These are phyloP conservation scores for Aspergillus uvarum DNA, from an alignment of 2,329 filamentous ascomycete species.

Conservation along the genomic window DNA sequence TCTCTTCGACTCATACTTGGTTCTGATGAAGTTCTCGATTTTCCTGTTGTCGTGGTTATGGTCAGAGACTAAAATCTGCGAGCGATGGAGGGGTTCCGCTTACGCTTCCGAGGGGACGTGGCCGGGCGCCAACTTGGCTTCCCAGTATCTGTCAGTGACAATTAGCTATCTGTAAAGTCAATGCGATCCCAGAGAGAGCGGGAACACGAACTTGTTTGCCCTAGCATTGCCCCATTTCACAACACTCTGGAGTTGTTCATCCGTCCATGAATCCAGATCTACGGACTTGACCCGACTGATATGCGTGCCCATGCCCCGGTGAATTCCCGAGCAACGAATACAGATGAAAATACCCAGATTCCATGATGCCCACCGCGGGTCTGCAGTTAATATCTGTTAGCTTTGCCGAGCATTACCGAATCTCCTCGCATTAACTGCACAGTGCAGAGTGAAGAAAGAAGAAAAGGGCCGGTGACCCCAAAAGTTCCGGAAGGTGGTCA, in stretches of 20 bases:
- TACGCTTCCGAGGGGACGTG: conserved; percentile 88
- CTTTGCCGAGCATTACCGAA: not conserved
- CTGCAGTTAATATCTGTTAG: conserved; percentile 48
- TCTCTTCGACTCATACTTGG: conserved; percentile 97
- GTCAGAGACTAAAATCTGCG: too few relatives aligned
- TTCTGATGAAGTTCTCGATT: conserved; percentile 99
- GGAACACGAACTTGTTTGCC: conserved; percentile 74
- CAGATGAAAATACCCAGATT: conserved; percentile 96
- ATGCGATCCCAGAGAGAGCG: conserved; percentile 7
- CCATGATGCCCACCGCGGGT: conserved; percentile 99
- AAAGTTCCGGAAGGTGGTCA: conserved; percentile 22
- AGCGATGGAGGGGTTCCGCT: conserved; percentile 24
- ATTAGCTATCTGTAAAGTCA: conserved; percentile 12
- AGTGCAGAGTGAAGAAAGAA: not conserved
- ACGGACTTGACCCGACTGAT: conserved; percentile 98
- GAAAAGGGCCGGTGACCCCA: not conserved
- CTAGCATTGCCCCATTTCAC: conserved; percentile 93
- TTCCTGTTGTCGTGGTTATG: conserved; percentile 58
- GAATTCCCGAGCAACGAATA: conserved; percentile 97
- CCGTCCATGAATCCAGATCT: conserved; percentile 96
- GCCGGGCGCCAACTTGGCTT: conserved; percentile 84
- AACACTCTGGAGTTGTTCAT: conserved; percentile 93
- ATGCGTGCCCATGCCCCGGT: conserved; percentile 97
- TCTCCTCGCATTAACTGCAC: not conserved
- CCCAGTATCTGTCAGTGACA: conserved; percentile 67